Evolutionary conservation across 208 protist species (phyloP), one percentile per base, ranked within the genome.

Genomic region (Crithidia sp.): DNA sequence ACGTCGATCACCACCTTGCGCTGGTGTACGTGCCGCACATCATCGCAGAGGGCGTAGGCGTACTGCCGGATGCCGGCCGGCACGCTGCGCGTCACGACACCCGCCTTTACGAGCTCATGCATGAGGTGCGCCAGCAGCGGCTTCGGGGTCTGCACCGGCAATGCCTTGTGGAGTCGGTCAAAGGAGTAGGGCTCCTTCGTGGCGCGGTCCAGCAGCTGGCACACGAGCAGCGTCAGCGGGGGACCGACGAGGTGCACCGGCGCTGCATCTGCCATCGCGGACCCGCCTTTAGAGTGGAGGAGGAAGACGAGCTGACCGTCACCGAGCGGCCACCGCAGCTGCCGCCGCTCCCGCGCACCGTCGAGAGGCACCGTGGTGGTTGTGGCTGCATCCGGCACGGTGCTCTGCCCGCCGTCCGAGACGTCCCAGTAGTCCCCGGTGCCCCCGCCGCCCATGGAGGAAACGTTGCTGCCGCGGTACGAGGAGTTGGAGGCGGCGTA

Each of bases 121-220:
- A 95, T 75, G 7, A 90, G n/a, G 12, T 75, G 57, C 12, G 78
- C 86, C 9, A 93, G 57, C n/a, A 92, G 55, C 6, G 82, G 58
- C 56, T 85, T 88, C 17, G 87, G 74, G n/a, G 81, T 53, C 7
- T 57, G 47, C 37, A 90, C 63, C 12, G 90, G 88, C 12, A 93
- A 43, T 16, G 43, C 55, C 52, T 73, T 60, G 62, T 81, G 78
- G 7, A 95, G 64, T 36, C 57, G n/a, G 36, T 87, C 77, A 39
- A 95, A 89, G 9, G 84, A 67, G 39, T 78, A 58, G 10, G 36
- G 64, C 39, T 50, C 44, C 7, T 52, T 50, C 9, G 57, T 59
- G 13, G 74, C 75, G 13, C 81, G 74, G 28, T 89, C 79, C 8
- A 94, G 62, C 12, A 82, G 70, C 65, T 94, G 84, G 36, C 90